phyloP scores from a whole-genome alignment of 2,329 filamentous ascomycete genomes.

The Dryadomyces quercivorus region DNA sequence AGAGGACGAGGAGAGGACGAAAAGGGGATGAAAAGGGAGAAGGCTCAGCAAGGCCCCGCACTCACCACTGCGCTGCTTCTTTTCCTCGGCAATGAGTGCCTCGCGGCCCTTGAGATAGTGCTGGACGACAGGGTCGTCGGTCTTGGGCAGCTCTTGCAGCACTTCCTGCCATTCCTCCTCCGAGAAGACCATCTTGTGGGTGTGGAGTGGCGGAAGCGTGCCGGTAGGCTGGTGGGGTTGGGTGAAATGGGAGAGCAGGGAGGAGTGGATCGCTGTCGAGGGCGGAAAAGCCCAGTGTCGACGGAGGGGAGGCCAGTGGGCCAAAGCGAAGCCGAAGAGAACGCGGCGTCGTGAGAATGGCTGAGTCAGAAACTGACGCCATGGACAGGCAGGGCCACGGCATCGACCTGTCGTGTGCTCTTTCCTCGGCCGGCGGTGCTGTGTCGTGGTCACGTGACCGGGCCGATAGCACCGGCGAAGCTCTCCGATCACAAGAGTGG shows the following conservation, averaged over 20 bases:
- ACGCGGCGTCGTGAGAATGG: neutral
- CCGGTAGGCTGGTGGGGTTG: neutral
- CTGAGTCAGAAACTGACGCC: no score
- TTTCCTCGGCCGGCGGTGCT: no score
- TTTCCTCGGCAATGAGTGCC: constrained; percentile 68
- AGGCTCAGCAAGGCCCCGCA: constrained; percentile 11
- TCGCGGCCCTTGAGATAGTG: constrained; percentile 69
- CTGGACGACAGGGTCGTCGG: constrained; percentile 64
- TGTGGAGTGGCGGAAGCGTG: neutral
- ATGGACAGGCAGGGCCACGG: neutral
- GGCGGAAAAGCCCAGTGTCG: no score
- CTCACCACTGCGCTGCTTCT: constrained; percentile 67
- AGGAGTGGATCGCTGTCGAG: neutral
- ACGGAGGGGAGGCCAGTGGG: no score
- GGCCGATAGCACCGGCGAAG: neutral
- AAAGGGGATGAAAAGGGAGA: constrained; percentile 8
- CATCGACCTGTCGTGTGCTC: neutral
- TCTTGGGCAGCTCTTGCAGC: constrained; percentile 39
- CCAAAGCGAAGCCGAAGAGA: no score
- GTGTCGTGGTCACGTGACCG: no score
- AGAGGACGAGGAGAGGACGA: constrained; percentile 3
- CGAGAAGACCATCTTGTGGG: constrained; percentile 7
- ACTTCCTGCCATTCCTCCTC: constrained; percentile 50
- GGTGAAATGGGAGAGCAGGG: neutral
- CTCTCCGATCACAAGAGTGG: neutral